Evolutionary conservation across 495 filamentous ascomycete species (phyloP), one percentile per base, ranked within the genome.

Genomic region (Hypoxylon rickii): DNA sequence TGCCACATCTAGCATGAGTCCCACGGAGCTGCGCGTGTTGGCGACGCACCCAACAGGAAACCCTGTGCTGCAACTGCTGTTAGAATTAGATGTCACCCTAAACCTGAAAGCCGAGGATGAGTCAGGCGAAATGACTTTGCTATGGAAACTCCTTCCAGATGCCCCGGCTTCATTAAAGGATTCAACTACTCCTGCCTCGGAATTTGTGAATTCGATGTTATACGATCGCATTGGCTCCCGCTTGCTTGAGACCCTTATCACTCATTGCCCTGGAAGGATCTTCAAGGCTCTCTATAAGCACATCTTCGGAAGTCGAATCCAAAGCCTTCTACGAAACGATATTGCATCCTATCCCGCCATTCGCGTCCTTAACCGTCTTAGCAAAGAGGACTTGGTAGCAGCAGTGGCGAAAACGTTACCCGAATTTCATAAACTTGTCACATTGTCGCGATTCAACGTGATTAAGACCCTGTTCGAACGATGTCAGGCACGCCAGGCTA

Each of bases 191-290:
- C 61, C 64, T 7, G 77, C 77, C 7, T 72, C 67, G 18, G 72
- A 77, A 7, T 97, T 97, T 67, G 82, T 97, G 68, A 89, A 89
- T 57, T 85, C 88, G 29, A 79, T 97, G 57, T 70, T 97, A 17
- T 97, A 97, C 65, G 89, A 96, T 64, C 74, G 88, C 0, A 83
- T 97, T 18, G 95, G 95, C 3, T 96, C 92, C 3, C 86, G 92
- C 22, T 78, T 98, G 3, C 79, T 96, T 8, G 94, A 98, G 67
- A 88, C 85, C 1, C 85, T 98, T 48, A 80, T 96, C 53, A 79
- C 81, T 7, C 77, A 85, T 62, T 86, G 87, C 21, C 91, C 92
- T 0, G 92, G 89, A 21, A 96, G 89, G 64, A 78, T 89, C 15
- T 97, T 97, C 80, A 96, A 96, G 66, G 79, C 81, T 16, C 69